Percentiles rank a stretch among this genome's conserved stretches.
phyloP scores from a whole-genome alignment of 345 rosid genomes.

The Hevea brasiliensis region DNA sequence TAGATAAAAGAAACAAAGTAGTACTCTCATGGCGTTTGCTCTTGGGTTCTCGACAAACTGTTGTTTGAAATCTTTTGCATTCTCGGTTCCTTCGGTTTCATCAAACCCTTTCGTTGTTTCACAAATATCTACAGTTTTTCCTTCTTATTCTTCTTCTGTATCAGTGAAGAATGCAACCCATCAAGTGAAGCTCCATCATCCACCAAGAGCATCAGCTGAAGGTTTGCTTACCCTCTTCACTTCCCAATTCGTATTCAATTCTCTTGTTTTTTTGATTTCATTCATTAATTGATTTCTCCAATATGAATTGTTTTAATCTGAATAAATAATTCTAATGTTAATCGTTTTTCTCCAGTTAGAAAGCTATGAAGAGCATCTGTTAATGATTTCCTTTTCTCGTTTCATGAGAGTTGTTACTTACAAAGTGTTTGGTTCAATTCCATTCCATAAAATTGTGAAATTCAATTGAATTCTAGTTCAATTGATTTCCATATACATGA shows the following conservation, averaged over 20 bases:
- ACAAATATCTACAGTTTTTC: conserved; percentile 1
- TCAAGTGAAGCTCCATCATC: conserved; percentile 31
- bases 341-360: not conserved
- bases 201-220: conserved; percentile 42
- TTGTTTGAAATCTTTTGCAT: conserved; percentile 13
- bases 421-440: too few relatives aligned
- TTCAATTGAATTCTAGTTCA: too few relatives aligned
- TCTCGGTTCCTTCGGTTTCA: conserved; percentile 22
- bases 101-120: conserved; percentile 11
- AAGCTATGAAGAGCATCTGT: not conserved
- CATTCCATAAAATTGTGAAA: too few relatives aligned
- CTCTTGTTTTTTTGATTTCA: not conserved
- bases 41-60: conserved; percentile 18
- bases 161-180: conserved; percentile 14
- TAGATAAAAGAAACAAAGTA: not conserved
- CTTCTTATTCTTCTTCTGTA: conserved; percentile 19
- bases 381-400: too few relatives aligned
- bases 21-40: conserved; percentile 31
- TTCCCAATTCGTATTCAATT: not conserved
- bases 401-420: too few relatives aligned
- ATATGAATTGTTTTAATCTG: not conserved
- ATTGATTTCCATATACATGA: too few relatives aligned
- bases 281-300: not conserved
- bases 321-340: not conserved
- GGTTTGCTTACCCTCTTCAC: conserved; percentile 24